These are phyloP conservation scores for Bondarzewia mesenterica DNA, from an alignment of 1,284 basidiomycete genomes.

Conservation along the genomic window DNA sequence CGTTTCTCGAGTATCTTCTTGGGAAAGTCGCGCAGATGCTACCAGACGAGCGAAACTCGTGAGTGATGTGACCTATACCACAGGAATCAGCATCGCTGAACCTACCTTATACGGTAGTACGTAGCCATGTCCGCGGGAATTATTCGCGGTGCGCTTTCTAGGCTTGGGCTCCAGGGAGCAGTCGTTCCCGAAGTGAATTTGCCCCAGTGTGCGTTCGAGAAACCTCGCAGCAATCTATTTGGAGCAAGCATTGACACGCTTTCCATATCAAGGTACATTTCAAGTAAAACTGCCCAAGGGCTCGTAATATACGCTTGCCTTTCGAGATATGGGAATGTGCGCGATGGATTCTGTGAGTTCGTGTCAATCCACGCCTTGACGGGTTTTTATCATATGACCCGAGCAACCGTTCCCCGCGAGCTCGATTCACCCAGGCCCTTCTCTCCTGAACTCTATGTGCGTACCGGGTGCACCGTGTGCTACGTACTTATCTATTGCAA, in stretches of 20 bases:
- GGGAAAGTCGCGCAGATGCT: conserved; percentile 68
- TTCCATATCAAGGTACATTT: conserved; percentile 53
- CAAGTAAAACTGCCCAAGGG: conserved; percentile 72
- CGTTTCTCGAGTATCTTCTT: conserved; percentile 70
- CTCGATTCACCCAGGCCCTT: no score
- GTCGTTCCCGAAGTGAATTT: conserved; percentile 77
- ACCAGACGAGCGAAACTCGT: conserved; percentile 68
- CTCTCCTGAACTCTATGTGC: no score
- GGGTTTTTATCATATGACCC: no score
- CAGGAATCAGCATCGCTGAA: neutral
- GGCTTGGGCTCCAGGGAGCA: conserved; percentile 69
- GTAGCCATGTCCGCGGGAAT: conserved; percentile 75
- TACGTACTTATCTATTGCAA: no score
- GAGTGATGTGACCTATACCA: conserved; percentile 18
- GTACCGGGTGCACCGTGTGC: no score
- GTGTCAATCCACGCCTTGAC: no score
- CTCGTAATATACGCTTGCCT: conserved; percentile 4
- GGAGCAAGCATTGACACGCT: neutral
- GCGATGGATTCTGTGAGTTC: no score
- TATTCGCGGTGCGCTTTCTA: conserved; percentile 71
- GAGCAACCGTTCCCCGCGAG: no score
- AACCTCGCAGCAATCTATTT: neutral
- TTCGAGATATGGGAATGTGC: neutral
- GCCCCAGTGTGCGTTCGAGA: conserved; percentile 66
- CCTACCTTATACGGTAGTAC: conserved; percentile 39